These are phyloP conservation scores for Candida morakotiae DNA, from an alignment of 805 yeast species.

Conservation along the genomic window DNA sequence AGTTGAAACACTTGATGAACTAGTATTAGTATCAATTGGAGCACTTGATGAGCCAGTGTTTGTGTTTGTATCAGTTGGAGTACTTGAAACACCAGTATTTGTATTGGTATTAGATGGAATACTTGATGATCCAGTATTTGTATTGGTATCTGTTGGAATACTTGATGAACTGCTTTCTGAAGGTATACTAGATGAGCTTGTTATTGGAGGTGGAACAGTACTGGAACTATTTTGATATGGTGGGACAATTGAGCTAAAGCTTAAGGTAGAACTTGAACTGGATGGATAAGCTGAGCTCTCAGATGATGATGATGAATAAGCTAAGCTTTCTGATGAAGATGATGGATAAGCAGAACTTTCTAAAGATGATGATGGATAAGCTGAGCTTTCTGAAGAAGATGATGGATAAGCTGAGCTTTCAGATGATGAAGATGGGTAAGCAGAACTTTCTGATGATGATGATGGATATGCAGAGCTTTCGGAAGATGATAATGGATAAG, in stretches of 20 bases:
- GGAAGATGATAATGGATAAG: not conserved
- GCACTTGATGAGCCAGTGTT: not conserved
- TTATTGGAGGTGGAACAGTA: not conserved
- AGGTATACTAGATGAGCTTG: not conserved
- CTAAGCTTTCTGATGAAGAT: not conserved
- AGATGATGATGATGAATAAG: not conserved
- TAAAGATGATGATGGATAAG: not conserved
- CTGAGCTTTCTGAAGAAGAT: not conserved
- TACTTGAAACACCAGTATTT: not conserved
- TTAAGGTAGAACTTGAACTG: not conserved
- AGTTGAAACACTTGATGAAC: not conserved
- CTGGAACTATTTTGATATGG: constrained; percentile 1
- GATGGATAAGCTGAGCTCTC: not conserved
- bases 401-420: not conserved
- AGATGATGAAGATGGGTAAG: not conserved
- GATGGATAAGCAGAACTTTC: not conserved
- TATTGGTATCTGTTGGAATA: not conserved
- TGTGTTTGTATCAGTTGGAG: not conserved
- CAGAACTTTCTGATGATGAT: not conserved
- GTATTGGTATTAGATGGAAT: not conserved
- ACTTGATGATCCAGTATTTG: not conserved
- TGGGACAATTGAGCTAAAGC: not conserved
- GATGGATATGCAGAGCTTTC: not conserved
- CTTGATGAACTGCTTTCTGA: not conserved
- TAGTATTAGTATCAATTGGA: not conserved